Evolutionary conservation across 75 land plant genomes (phyloP).

Genomic region (Picea sitchensis): DNA sequence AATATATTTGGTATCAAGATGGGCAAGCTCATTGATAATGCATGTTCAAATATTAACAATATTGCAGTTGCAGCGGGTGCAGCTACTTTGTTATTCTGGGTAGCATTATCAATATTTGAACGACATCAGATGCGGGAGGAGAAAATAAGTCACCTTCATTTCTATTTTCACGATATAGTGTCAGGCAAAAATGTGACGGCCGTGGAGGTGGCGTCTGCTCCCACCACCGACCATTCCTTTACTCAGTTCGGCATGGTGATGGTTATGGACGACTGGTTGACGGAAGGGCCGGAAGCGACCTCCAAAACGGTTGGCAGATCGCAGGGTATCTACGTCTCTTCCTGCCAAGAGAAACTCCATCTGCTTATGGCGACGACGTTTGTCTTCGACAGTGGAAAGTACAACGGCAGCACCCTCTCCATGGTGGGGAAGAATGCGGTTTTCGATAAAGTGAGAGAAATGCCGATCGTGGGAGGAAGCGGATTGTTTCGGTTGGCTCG

Average conservation of each 20-base stretch:
- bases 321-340: constrained; percentile 42
- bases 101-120: too few relatives aligned
- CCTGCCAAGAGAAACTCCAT: constrained; percentile 13
- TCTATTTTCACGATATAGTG: constrained; percentile 61
- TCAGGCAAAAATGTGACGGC: constrained; percentile 28
- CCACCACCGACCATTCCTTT: constrained; percentile 7
- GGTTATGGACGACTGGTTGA: constrained; percentile 50
- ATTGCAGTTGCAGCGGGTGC: too few relatives aligned
- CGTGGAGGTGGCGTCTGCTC: constrained; percentile 16
- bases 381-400: constrained; percentile 33
- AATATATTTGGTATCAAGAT: too few relatives aligned
- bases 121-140: neutral
- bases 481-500: constrained; percentile 47
- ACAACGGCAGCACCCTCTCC: constrained; percentile 39
- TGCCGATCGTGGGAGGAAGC: constrained; percentile 55
- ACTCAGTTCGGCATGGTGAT: constrained; percentile 28
- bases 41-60: too few relatives aligned
- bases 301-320: constrained; percentile 49
- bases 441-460: constrained; percentile 30
- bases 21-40: too few relatives aligned
- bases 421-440: constrained; percentile 37
- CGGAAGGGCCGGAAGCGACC: constrained; percentile 31
- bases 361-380: constrained; percentile 39
- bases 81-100: too few relatives aligned
- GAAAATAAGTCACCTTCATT: constrained; percentile 38